Evolutionary conservation across 306 rosid genomes (phyloP).

Genomic region (Trifolium repens): DNA sequence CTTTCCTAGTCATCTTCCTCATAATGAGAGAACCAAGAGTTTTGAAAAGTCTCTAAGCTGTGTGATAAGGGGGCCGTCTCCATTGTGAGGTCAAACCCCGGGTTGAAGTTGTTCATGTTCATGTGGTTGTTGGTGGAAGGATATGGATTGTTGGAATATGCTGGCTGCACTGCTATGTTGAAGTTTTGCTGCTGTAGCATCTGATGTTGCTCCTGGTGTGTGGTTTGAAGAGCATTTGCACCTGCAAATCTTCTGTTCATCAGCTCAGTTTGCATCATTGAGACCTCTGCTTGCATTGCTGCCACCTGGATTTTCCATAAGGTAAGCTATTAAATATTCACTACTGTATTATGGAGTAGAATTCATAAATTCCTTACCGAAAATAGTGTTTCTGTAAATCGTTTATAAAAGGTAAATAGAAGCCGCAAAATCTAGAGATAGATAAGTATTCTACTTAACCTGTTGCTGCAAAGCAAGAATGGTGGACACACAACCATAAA

Average conservation of each 20-base stretch:
- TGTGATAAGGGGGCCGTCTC: slow-evolving; percentile 51
- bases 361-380: too few species aligned
- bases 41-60: slow-evolving; percentile 56
- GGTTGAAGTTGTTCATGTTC: slow-evolving; percentile 30
- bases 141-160: slow-evolving; percentile 72
- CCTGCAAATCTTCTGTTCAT: too few species aligned
- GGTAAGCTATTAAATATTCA: not conserved
- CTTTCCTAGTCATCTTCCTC: slow-evolving; percentile 71
- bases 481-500: too few species aligned
- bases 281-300: too few species aligned
- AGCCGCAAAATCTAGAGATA: too few species aligned
- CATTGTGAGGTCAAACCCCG: slow-evolving; percentile 50
- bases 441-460: too few species aligned
- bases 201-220: slow-evolving; percentile 1
- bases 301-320: not conserved
- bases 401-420: too few species aligned
- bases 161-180: slow-evolving; percentile 48
- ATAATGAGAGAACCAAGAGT: slow-evolving; percentile 47
- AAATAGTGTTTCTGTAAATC: too few species aligned
- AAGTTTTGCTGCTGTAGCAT: not conserved
- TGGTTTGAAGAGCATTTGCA: too few species aligned
- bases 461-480: too few species aligned
- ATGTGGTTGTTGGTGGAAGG: slow-evolving; percentile 56
- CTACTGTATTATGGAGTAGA: too few species aligned
- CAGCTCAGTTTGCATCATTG: too few species aligned